Base-by-base conservation (phyloP, 768 basidiomycete genomes). In the Leccinellum rugosiceps region DNA sequence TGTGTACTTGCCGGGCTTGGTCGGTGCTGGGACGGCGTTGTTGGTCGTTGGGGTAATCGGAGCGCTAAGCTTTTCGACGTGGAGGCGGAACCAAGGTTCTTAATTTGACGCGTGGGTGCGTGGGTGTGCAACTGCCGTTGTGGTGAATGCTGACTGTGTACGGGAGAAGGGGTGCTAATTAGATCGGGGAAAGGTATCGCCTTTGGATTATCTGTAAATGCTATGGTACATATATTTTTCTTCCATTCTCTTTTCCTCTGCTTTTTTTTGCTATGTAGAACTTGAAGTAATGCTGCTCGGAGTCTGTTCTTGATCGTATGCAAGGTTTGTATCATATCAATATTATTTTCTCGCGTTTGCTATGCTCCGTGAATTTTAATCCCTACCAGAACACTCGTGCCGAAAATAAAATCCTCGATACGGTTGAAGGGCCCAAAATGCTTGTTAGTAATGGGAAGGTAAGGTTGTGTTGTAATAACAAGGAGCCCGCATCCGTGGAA, bases 1-100 rank as follows among this genome's bases (percentile, higher is more conserved):
- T 64, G 64, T 92, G 50, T 88, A 90, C 58, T 75, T 92, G 41
- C 90, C 90, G 4, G 85, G 88, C 25, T 70, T 92, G 60, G 84
- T 92, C 7, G 90, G 90, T 9, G 90, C 90, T 25, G 90, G 90
- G n/a, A 91, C 90, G 21, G 90, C 90, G 45, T 67, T 92, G 55
- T 77, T 91, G 44, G 87, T 91, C 21, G 85, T 90, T 21, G 87
- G 88, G 0, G 85, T 89, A 34, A 85, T 92, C 21, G 88, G 90
- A 3, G 87, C 87, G 6, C 71, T 92, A 61, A 88, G 89, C 59
- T 83, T 92, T 68, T 88, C 88, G 26, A 65, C 72, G 76, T 87
- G 85, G 63, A 79, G 86, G 70, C 78, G 86, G 61, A 86, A 80
- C 63, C 86, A 87, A 66, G 80, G 83, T 9, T 84, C 83, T 58